Evolutionary conservation across 371 early-diverging fungal species (phyloP).

Genomic region (Vairimorpha ceranae): DNA sequence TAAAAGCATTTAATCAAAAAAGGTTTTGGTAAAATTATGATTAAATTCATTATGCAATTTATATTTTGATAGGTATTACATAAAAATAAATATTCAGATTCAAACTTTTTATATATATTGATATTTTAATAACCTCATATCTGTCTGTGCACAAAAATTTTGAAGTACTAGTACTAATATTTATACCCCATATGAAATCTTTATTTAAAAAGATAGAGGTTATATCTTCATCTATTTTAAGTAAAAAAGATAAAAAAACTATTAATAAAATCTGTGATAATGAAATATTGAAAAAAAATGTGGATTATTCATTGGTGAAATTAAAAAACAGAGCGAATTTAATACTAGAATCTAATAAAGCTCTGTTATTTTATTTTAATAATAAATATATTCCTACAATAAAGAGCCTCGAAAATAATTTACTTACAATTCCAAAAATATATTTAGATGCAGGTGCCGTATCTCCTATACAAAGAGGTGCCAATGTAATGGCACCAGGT

Average conservation of each 20-base stretch:
- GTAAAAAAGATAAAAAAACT: constrained; percentile 54
- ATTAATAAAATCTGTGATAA: constrained; percentile 22
- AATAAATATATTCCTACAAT: constrained; percentile 41
- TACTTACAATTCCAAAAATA: not conserved
- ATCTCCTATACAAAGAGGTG: constrained; percentile 58
- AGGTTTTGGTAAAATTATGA: not conserved
- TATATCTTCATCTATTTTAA: constrained; percentile 11
- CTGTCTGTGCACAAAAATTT: too few species aligned
- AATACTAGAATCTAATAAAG: constrained; percentile 7
- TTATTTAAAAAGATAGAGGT: constrained; percentile 34
- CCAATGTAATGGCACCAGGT: constrained; percentile 63
- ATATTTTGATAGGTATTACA: too few species aligned
- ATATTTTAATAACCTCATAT: too few species aligned
- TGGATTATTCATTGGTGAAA: constrained; percentile 35
- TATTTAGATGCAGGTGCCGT: constrained; percentile 61
- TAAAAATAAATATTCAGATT: too few species aligned
- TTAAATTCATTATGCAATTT: too few species aligned
- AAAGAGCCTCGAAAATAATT: constrained; percentile 24
- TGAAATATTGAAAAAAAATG: constrained; percentile 25
- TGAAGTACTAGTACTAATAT: too few species aligned
- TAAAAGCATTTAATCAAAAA: not conserved
- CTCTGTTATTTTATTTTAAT: constrained; percentile 40
- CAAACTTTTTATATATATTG: too few species aligned
- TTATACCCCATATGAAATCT: constrained; percentile 14
- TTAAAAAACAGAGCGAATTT: constrained; percentile 38